Evolutionary conservation across 805 yeast genomes (phyloP), one percentile per base, ranked within the genome.

Genomic region (Candida glaebosa): DNA sequence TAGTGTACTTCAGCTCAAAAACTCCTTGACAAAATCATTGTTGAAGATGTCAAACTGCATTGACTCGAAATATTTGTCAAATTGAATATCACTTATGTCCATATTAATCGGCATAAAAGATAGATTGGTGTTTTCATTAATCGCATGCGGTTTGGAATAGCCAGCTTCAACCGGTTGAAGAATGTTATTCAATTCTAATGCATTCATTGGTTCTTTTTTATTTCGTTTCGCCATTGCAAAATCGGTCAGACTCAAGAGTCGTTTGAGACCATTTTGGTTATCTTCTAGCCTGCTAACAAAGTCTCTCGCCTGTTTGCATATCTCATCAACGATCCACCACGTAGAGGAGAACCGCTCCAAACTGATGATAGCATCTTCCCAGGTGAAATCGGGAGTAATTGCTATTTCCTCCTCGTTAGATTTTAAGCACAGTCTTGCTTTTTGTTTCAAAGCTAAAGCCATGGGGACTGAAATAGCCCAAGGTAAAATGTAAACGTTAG

Each of bases 321-420:
- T 52, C 38, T 60, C 65, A 35, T 60, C 64, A 7, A 59, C 58
- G 9, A 59, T 47, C 54, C 56, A 53, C 65, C 65, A 61, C 15
- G 50, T 46, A 5, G 41, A 25, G 14, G 50, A 19, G 44, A 52
- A 57, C 34, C 52, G 47, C 17, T 53, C 54, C 26, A 62, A 46
- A 22, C 45, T 55, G 3, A 9, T 19, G 19, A 62, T 37, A 39
- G 50, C 53, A 19, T 53, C 56, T 36, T 54, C 51, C 25, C 54
- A 42, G 8, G 45, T 47, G 30, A 41, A 53, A 8, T 37, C 35
- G 16, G 30, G n/a, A 5, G 14, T 8, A 5, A 18, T 19, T 9
- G 12, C 31, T 31, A 6, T 17, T 12, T 16, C 19, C 18, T 4
- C 36, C 24, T 31, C 24, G 15, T 38, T 31, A 9, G n/a, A 19